Evolutionary conservation across 805 yeast species (phyloP), one percentile per base, ranked within the genome.

Genomic region (Teunomyces atbi): DNA sequence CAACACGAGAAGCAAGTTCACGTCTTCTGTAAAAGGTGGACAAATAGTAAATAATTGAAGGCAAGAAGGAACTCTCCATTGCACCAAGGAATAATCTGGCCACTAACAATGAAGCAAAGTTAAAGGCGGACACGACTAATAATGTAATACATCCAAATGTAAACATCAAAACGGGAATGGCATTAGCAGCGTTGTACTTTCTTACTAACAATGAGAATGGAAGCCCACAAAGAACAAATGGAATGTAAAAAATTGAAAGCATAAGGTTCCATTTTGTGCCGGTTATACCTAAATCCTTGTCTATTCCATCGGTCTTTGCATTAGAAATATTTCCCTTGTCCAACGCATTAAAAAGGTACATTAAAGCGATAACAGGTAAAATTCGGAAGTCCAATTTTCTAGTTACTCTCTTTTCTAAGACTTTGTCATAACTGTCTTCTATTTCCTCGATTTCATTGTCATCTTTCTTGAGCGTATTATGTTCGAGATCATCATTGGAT

Each of bases 261-360:
- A 74, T 66, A 28, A 67, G 54, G 53, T 74, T 75, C 76, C 77
- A 77, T 46, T 74, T 64, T 26, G 65, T 61, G 18, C 74, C 76
- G 4, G 53, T 53, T 40, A 77, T 67, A 28, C 66, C 66, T 15
- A 77, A 55, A 49, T 76, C 78, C 4, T 46, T 52, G 21, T 67
- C 76, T 41, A 77, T 55, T 27, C 75, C 75, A 48, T 74, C 73
- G 1, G 78, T 74, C 52, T 74, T 74, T 13, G 81, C 81, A 55
- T 76, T 76, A 12, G 75, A 68, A 40, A 76, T 74, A 51, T 77
- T 76, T 12, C 78, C 77, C 50, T 72, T 73, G 54, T 77, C 79
- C 45, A 77, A 64, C 11, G 77, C 73, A 50, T 73, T 73, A 60
- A 74, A 75, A 29, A 77, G 62, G 49, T 77, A 77, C 73, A 74